A percentile compares a stretch with the other conserved stretches of the same genome.
Conservation (phyloP, 257 asterid genomes). For the Solanum lycopersicoides region DNA sequence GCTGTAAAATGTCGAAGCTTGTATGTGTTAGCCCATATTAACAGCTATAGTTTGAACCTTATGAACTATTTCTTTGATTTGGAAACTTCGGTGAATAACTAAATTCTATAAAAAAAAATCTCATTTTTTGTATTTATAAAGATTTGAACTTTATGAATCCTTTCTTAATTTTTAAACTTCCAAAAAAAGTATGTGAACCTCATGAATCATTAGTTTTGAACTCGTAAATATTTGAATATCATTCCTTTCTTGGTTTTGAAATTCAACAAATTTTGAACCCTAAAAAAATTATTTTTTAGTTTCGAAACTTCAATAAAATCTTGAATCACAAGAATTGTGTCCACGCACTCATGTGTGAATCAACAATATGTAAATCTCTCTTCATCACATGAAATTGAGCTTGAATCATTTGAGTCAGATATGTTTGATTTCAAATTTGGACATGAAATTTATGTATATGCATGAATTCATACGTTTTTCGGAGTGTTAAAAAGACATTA, state of each 20-base stretch:
- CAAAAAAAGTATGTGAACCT: background rate
- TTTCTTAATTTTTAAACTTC: background rate
- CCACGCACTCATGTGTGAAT: too few species aligned
- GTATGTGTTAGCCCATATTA: too few species aligned
- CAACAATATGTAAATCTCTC: background rate
- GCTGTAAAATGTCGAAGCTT: too few species aligned
- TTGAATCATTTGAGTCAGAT: background rate
- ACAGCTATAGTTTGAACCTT: too few species aligned
- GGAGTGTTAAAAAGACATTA: background rate
- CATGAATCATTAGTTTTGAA: background rate
- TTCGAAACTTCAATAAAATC: background rate
- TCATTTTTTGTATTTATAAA: too few species aligned
- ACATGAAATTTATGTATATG: background rate
- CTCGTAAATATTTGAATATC: background rate
- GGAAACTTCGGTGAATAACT: background rate
- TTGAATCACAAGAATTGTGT: background rate
- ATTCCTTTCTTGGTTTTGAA: background rate
- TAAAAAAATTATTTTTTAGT: background rate
- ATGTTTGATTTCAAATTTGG: background rate
- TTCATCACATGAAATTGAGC: background rate
- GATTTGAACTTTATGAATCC: background rate
- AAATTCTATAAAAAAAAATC: background rate
- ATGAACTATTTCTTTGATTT: background rate
- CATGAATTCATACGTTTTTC: background rate
- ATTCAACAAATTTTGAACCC: background rate